phyloP scores from a whole-genome alignment of 345 rosid species.

The Eucalyptus virginea region DNA sequence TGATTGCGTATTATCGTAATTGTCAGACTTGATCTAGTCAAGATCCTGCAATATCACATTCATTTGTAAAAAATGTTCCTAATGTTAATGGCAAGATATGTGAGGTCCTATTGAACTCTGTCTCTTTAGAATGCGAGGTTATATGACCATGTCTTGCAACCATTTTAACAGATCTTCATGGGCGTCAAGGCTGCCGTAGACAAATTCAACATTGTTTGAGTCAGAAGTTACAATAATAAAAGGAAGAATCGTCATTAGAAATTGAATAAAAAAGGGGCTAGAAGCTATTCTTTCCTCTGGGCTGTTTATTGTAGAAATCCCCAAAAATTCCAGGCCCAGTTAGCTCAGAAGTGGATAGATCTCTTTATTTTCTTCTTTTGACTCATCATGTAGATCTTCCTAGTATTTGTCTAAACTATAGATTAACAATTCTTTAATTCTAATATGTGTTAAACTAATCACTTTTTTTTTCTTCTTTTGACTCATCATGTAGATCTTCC shows the following conservation, averaged over 20 bases:
- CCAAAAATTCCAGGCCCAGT: neutral
- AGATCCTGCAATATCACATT: neutral
- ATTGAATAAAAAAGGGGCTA: neutral
- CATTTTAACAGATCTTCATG: neutral
- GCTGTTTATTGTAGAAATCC: neutral
- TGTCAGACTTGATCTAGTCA: neutral
- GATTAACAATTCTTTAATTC: neutral
- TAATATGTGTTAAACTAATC: neutral
- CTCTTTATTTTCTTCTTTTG: neutral
- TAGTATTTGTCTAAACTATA: neutral
- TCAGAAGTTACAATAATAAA: neutral
- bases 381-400: neutral
- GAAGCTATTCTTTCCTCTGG: neutral
- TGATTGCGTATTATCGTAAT: neutral
- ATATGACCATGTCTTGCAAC: neutral
- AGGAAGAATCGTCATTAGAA: neutral
- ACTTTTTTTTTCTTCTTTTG: neutral
- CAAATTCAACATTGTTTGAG: neutral
- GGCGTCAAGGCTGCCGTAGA: neutral
- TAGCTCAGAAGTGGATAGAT: neutral
- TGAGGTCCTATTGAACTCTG: neutral
- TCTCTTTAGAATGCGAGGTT: neutral
- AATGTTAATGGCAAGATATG: neutral
- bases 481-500: neutral
- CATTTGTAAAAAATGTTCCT: neutral